Conservation (phyloP, 2,329 filamentous ascomycete genomes). For the Cytospora leucostoma region DNA sequence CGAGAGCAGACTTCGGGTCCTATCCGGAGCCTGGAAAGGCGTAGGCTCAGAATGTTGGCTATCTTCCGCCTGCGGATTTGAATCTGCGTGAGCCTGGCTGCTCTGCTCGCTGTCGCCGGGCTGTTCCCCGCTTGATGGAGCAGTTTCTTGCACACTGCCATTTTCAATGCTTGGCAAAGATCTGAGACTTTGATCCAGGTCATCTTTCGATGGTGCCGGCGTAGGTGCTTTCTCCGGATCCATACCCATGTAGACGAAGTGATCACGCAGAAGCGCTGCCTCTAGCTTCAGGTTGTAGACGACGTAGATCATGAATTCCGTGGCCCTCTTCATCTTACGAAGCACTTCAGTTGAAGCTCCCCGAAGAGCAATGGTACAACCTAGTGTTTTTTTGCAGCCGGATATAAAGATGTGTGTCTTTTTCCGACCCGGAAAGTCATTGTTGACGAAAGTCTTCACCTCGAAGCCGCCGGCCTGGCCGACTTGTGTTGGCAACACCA, state of each 20-base stretch:
- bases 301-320: slow-evolving; percentile 98
- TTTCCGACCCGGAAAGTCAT: slow-evolving; percentile 69
- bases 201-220: slow-evolving; percentile 38
- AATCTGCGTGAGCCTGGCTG: slow-evolving; percentile 32
- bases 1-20: slow-evolving; percentile 37
- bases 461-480: slow-evolving; percentile 87
- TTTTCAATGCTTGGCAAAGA: slow-evolving; percentile 19
- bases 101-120: slow-evolving; percentile 29
- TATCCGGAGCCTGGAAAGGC: slow-evolving; percentile 28
- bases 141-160: slow-evolving; percentile 3
- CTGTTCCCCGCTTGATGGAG: slow-evolving; percentile 10
- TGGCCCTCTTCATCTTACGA: slow-evolving; percentile 83
- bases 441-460: slow-evolving; percentile 91
- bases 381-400: slow-evolving; percentile 84
- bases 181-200: slow-evolving; percentile 20
- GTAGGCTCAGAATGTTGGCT: slow-evolving; percentile 28
- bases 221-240: slow-evolving; percentile 67
- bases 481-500: slow-evolving; percentile 74
- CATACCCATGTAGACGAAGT: slow-evolving; percentile 52
- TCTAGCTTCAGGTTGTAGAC: slow-evolving; percentile 97
- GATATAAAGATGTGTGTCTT: slow-evolving; percentile 97
- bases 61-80: slow-evolving; percentile 26
- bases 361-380: slow-evolving; percentile 90
- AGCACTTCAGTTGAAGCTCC: slow-evolving; percentile 74
- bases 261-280: slow-evolving; percentile 90